Conservation (phyloP, 495 filamentous ascomycete species). For the Hamigera avellanea region DNA sequence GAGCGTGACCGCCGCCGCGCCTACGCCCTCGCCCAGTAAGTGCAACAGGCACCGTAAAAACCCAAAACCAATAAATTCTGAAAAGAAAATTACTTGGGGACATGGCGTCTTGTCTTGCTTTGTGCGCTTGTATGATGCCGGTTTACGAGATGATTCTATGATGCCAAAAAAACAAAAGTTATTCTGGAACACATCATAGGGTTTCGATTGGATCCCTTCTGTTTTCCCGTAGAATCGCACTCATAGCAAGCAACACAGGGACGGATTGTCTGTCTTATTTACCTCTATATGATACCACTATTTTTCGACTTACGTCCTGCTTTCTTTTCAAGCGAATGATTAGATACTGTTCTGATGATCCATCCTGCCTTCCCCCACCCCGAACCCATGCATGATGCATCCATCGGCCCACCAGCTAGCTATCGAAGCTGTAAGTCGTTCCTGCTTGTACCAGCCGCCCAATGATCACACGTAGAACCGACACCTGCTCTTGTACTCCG, state of each 20-base stretch:
- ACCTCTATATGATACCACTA: not conserved
- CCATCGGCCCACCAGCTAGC: too few relatives aligned
- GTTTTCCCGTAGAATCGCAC: not conserved
- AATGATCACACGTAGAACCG: too few relatives aligned
- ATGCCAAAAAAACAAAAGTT: too few relatives aligned
- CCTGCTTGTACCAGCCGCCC: too few relatives aligned
- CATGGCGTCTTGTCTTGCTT: conserved; percentile 33
- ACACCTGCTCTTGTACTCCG: too few relatives aligned
- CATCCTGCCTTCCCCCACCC: too few relatives aligned
- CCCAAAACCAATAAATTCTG: conserved; percentile 9
- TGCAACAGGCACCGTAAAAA: conserved; percentile 14
- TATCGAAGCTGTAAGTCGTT: too few relatives aligned
- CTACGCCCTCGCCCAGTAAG: conserved; percentile 51
- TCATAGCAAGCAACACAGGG: not conserved
- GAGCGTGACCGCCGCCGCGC: conserved; percentile 94
- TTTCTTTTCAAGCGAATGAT: too few relatives aligned
- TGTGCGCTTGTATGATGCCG: conserved; percentile 28
- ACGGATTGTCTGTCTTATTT: not conserved
- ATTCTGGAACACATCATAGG: conserved; percentile 6
- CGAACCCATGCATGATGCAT: too few relatives aligned
- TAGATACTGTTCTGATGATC: too few relatives aligned
- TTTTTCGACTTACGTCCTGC: not conserved
- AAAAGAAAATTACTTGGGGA: conserved; percentile 24
- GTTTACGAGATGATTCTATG: conserved; percentile 9
- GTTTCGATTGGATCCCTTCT: not conserved